Evolutionary conservation across 768 basidiomycete species (phyloP).

Genomic region (Panaeolus cyanescens): DNA sequence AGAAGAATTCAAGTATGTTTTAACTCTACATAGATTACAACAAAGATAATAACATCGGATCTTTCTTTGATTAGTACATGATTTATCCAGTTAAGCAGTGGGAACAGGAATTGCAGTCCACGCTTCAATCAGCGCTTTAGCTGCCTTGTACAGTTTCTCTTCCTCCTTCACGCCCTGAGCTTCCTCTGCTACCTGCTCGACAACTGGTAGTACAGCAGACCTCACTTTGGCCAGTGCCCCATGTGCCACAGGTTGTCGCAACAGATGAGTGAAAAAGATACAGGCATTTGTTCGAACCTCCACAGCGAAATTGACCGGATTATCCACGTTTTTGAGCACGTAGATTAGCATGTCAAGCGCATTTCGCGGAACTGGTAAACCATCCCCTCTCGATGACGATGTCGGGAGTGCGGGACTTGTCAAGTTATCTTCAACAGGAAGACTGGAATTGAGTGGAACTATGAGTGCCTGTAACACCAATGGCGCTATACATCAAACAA

Average conservation of each 20-base stretch:
- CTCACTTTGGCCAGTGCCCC: constrained; percentile 52
- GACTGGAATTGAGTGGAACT: constrained; percentile 35
- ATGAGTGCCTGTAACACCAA: constrained; percentile 65
- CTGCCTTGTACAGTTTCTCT: constrained; percentile 41
- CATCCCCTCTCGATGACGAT: constrained; percentile 40
- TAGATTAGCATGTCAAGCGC: constrained; percentile 70
- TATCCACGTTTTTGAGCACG: constrained; percentile 60
- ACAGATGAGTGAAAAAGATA: constrained; percentile 67
- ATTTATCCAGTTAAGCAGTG: not conserved
- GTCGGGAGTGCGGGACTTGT: constrained; percentile 48
- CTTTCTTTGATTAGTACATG: not conserved
- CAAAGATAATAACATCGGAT: not conserved
- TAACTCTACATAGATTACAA: constrained; percentile 3
- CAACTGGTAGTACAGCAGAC: constrained; percentile 46
- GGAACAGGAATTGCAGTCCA: constrained; percentile 28
- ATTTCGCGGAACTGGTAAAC: constrained; percentile 47
- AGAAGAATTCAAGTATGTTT: not conserved
- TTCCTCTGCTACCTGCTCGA: constrained; percentile 51
- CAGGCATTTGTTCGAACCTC: constrained; percentile 82
- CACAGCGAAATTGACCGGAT: constrained; percentile 59
- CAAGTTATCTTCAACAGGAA: constrained; percentile 41
- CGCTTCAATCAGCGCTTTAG: constrained; percentile 40
- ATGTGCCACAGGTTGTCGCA: constrained; percentile 46
- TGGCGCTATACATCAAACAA: constrained; percentile 43
- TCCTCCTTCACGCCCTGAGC: constrained; percentile 36